Evolutionary conservation across 179 eudicot genomes (phyloP).

Genomic region (Beta macrorhiza): DNA sequence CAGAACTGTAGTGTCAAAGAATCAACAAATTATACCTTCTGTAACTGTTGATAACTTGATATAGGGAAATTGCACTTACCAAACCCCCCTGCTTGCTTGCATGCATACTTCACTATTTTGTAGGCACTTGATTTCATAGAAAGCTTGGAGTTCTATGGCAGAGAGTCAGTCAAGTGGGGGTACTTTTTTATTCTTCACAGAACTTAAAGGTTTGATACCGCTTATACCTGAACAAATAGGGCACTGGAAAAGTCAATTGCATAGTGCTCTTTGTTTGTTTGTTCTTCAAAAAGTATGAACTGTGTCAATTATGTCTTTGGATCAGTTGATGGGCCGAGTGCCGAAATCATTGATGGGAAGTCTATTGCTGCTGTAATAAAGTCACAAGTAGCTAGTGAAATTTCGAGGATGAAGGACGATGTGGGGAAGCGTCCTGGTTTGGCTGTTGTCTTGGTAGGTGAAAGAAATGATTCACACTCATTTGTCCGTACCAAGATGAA

Average conservation of each 20-base stretch:
- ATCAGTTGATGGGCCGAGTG: conserved; percentile 30
- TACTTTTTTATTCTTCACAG: neutral
- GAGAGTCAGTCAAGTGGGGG: neutral
- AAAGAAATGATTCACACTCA: conserved; percentile 45
- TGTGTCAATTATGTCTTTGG: conserved; percentile 14
- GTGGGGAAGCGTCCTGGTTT: conserved; percentile 46
- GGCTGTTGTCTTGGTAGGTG: conserved; percentile 52
- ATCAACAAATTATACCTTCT: no score
- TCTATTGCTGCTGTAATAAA: conserved; percentile 41
- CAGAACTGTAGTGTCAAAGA: no score
- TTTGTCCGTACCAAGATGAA: conserved; percentile 48
- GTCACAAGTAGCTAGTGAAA: conserved; percentile 42
- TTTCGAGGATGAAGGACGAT: conserved; percentile 35
- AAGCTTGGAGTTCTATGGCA: neutral
- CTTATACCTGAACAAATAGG: neutral
- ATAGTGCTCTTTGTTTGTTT: neutral
- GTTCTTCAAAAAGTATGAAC: neutral
- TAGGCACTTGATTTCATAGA: neutral
- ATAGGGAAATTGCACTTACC: neutral
- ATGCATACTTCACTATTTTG: neutral
- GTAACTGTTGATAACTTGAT: no score
- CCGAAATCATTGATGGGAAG: conserved; percentile 50
- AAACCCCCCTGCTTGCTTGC: neutral
- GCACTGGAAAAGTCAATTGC: neutral
- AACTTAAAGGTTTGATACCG: neutral